Base-by-base conservation (phyloP, 2,329 filamentous ascomycete species). In the Zalaria obscura region DNA sequence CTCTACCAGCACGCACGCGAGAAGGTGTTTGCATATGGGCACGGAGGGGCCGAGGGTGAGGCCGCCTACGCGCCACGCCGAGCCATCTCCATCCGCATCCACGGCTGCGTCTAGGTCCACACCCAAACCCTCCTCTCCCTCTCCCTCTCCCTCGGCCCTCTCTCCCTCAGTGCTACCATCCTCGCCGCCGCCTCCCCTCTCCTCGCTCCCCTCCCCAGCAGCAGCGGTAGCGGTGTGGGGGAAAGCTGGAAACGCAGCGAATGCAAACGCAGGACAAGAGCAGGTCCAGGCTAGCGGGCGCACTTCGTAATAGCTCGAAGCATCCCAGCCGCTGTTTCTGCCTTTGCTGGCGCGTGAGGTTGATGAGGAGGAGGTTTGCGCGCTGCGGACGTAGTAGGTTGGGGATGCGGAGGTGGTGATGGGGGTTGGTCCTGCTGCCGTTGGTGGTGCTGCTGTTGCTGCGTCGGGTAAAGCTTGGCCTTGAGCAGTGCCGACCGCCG, bases 201-300 rank as follows among this genome's bases (percentile, higher is more conserved):
- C 28, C 38, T 40, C 44, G 10, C 50, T 47, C 25, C 46, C 35
- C 8, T 35, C 40, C 9, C 38, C 34, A 32, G 31, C 33, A 8
- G 35, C 40, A 40, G 31, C 31, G 7, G 29, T 7, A 32, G 29
- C 7, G 7, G 29, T 7, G n/a, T 32, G 29, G n/a, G n/a, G 29
- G 7, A 32, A 39, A 11, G 61, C 58, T 2, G 65, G 58, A 50
- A 87, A 88, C 2, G 80, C 74, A 18, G 79, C 69, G 47, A 93
- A 79, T 0, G 80, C 72, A 59, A 96, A 96, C 1, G 78, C 79
- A 3, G 87, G 81, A 64, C 91, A 98, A 1, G 77, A 84, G 61
- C 91, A 98, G 59, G 82, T 87, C 91, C 91, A 96, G 1, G 80
- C 76, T 1, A 59, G 52, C 1, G 88, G 69, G 6, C 79, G 75